Base-by-base conservation (phyloP, 176 grass and related monocot species). In the Oryza meridionalis region DNA sequence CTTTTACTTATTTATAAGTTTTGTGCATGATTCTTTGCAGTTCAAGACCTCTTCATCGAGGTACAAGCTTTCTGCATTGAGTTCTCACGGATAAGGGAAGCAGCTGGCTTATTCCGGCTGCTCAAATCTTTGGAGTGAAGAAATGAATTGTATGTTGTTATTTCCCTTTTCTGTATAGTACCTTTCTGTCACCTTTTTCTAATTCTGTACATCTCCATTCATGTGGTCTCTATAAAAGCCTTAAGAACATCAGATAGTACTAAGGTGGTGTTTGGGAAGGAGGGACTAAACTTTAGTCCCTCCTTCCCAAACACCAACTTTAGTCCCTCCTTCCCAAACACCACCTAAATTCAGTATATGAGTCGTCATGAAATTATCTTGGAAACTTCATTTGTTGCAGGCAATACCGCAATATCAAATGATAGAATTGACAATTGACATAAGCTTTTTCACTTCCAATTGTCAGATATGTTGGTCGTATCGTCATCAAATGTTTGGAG, bases 41-140 rank as follows among this genome's bases (percentile, higher is more conserved):
- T 99, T 86, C 93, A 94, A 90, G 97, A 99, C 89, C 91, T 99
- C 17, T 99, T 99, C 90, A 96, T 99, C 1, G 97, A 99, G 84
- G 97, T 99, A 80, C 96, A 99, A 44, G 96, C 96, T 9, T 99
- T 99, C 84, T 99, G 96, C 90, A 99, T 99, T 26, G 96, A 99
- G 81, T 99, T 99, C 84, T 99, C 96, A 45, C 87, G 96, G 26
- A 99, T 99, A 88, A 96, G 96, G 84, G 96, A 99, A 86, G 96
- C 96, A 35, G 97, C 97, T 33, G 97, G 97, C 32, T 86, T 99
- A 81, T 99, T 99, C 81, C 88, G 97, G 64, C 84, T 99, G 77
- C 93, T 99, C 29, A 99, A 99, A 73, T 92, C 96, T 21, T 89
- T 99, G 96, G 96, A 98, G 83, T 99, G 72, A 95, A 78, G 72